Evolutionary conservation across 2,329 filamentous ascomycete genomes (phyloP), one percentile per base, ranked within the genome.

Genomic region (Achaetomium macrosporum): DNA sequence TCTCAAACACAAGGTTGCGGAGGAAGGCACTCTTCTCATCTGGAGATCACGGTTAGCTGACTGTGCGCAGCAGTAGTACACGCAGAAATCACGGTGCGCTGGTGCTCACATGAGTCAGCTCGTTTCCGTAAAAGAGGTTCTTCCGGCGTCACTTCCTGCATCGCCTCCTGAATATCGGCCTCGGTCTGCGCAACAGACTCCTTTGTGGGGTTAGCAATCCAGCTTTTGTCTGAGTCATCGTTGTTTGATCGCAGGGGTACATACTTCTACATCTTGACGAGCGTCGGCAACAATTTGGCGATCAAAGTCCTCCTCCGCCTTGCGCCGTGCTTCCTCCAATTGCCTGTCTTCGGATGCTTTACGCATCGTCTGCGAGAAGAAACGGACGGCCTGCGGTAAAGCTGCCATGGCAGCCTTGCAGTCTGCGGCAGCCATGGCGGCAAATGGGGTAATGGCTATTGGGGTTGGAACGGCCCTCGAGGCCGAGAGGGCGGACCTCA

Each of bases 1-100:
- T 63, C 43, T 68, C 66, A 44, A 69, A 71, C 29, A 68, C 63
- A 30, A 71, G 52, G 64, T 71, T 71, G 48, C 66, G 62, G 35
- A 70, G 45, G 46, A 68, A 71, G 35, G 66, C 39, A 10, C 61
- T 51, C 37, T 36, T 52, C 40, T 15, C 5, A 9, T 4, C 33
- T 35, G 33, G 33, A 29, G 19, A 11, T 25, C 31, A 6, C 17
- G n/a, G 16, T 56, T 40, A 51, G 47, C 39, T 31, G 15, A 7
- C 33, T 35, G 33, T 35, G 10, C 33, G 15, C 33, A 15, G 33
- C 33, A 35, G 30, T n/a, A n/a, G 2, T 16, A 2, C 4, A 6
- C 37, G 20, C 9, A 37, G 9, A 29, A 30, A 31, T 25, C 8
- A 5, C 15, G 10, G 16, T 7, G 15, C 17, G 6, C 15, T 20